These are phyloP conservation scores for Trichomonas vaginalis DNA, from an alignment of 208 protist genomes.

Conservation along the genomic window DNA sequence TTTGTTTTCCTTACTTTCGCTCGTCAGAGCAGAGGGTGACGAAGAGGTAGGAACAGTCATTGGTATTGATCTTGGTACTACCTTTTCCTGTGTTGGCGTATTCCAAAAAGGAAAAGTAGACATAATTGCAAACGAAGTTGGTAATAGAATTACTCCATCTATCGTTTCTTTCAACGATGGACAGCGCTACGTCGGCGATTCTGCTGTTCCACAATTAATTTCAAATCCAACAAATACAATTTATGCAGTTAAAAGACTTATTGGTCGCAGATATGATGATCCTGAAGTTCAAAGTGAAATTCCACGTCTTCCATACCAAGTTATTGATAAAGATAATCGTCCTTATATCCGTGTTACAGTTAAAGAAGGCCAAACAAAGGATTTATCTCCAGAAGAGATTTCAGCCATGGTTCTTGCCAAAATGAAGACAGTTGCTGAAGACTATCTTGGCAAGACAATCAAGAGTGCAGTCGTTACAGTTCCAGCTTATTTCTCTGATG, in stretches of 20 bases:
- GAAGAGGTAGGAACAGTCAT: slow-evolving; percentile 31
- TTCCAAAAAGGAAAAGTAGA: slow-evolving; percentile 54
- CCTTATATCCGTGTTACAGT: slow-evolving; percentile 53
- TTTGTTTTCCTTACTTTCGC: no score
- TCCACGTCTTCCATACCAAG: slow-evolving; percentile 82
- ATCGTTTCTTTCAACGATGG: slow-evolving; percentile 84
- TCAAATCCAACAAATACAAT: slow-evolving; percentile 66
- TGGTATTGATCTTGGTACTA: slow-evolving; percentile 51
- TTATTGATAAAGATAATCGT: slow-evolving; percentile 52
- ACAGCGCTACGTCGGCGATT: slow-evolving; percentile 56
- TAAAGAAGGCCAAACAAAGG: slow-evolving; percentile 58
- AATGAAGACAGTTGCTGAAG: slow-evolving; percentile 77
- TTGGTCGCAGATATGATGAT: slow-evolving; percentile 73
- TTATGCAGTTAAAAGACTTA: slow-evolving; percentile 73
- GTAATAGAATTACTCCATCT: slow-evolving; percentile 96
- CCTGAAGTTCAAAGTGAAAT: slow-evolving; percentile 69
- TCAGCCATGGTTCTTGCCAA: slow-evolving; percentile 68
- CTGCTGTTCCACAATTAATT: slow-evolving; percentile 65
- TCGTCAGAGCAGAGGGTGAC: background rate
- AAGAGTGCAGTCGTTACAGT: slow-evolving; percentile 80
- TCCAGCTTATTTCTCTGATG: slow-evolving; percentile 94
- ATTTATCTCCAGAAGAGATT: slow-evolving; percentile 68
- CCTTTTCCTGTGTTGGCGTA: slow-evolving; percentile 46
- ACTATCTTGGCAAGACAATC: slow-evolving; percentile 68
- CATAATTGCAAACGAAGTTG: slow-evolving; percentile 95